Conservation (phyloP, 1,284 basidiomycete species). For the Malassezia cuniculi region DNA sequence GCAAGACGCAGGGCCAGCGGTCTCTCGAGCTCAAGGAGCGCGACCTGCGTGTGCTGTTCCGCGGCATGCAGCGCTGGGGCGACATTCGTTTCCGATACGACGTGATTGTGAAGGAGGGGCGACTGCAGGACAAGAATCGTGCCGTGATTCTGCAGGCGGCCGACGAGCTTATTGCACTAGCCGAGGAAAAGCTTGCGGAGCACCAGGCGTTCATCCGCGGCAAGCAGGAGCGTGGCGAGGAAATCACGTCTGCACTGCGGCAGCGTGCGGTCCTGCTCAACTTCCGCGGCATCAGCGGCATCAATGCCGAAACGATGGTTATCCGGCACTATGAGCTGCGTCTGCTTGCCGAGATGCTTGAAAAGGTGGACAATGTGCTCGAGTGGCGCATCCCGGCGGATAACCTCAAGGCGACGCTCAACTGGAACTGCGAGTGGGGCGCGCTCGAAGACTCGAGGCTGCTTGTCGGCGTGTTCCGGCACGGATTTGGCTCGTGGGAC, state of each 20-base stretch:
- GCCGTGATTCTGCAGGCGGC: slow-evolving; percentile 78
- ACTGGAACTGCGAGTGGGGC: slow-evolving; percentile 94
- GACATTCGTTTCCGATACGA: slow-evolving; percentile 91
- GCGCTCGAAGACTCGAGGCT: slow-evolving; percentile 83
- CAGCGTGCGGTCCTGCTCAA: slow-evolving; percentile 89
- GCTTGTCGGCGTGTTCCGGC: slow-evolving; percentile 77
- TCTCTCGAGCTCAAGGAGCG: slow-evolving; percentile 93
- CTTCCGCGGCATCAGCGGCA: slow-evolving; percentile 75
- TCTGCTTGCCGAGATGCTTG: slow-evolving; percentile 61
- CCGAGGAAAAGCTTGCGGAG: slow-evolving; percentile 67
- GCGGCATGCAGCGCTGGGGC: slow-evolving; percentile 93
- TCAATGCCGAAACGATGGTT: slow-evolving; percentile 94
- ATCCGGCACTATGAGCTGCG: slow-evolving; percentile 78
- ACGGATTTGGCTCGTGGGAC: slow-evolving; percentile 97
- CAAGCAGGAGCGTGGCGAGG: slow-evolving; percentile 59
- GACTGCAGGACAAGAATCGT: slow-evolving; percentile 84
- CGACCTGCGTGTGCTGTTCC: slow-evolving; percentile 85
- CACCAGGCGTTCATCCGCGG: slow-evolving; percentile 54
- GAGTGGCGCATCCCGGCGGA: slow-evolving; percentile 79
- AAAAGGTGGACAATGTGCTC: slow-evolving; percentile 55
- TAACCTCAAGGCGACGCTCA: slow-evolving; percentile 78
- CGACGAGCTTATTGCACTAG: slow-evolving; percentile 81
- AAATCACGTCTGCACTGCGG: slow-evolving; percentile 51
- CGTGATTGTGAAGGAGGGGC: slow-evolving; percentile 80
- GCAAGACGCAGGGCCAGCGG: slow-evolving; percentile 68